Conservation (phyloP, 2,329 filamentous ascomycete genomes). For the Plenodomus biglobosus region DNA sequence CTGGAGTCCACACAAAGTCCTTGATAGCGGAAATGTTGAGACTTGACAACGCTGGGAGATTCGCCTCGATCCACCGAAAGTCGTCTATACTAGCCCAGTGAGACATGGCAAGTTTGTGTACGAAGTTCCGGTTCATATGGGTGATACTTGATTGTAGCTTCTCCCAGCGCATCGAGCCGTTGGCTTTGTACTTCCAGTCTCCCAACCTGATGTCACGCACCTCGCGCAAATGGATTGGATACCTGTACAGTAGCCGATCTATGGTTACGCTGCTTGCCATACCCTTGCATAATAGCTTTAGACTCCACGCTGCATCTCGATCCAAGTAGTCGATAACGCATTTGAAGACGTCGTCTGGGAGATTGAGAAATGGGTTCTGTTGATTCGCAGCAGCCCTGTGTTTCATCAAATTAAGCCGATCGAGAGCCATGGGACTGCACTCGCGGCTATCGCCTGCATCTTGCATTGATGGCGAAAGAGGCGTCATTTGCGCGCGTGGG, state of each 20-base stretch:
- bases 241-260: constrained; percentile 36
- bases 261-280: constrained; percentile 34
- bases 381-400: constrained; percentile 14
- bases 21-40: constrained; percentile 43
- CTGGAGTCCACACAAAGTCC: constrained; percentile 43
- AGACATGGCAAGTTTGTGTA: constrained; percentile 41
- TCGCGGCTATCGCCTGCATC: constrained; percentile 25
- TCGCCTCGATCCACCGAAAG: constrained; percentile 43
- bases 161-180: constrained; percentile 33
- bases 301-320: constrained; percentile 35
- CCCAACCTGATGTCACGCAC: constrained; percentile 35
- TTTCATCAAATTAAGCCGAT: constrained; percentile 19
- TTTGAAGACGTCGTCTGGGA: constrained; percentile 43
- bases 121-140: constrained; percentile 33
- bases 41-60: constrained; percentile 35
- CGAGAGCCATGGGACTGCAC: constrained; percentile 26
- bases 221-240: constrained; percentile 36
- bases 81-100: constrained; percentile 42
- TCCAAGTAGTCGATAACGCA: constrained; percentile 42
- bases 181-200: constrained; percentile 39
- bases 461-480: constrained; percentile 18
- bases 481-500: constrained; percentile 25
- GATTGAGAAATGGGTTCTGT: constrained; percentile 32
- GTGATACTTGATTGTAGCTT: constrained; percentile 37
- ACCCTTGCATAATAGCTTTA: constrained; percentile 39